Evolutionary conservation across 768 basidiomycete genomes (phyloP).

Genomic region (Lentinula raphanica): DNA sequence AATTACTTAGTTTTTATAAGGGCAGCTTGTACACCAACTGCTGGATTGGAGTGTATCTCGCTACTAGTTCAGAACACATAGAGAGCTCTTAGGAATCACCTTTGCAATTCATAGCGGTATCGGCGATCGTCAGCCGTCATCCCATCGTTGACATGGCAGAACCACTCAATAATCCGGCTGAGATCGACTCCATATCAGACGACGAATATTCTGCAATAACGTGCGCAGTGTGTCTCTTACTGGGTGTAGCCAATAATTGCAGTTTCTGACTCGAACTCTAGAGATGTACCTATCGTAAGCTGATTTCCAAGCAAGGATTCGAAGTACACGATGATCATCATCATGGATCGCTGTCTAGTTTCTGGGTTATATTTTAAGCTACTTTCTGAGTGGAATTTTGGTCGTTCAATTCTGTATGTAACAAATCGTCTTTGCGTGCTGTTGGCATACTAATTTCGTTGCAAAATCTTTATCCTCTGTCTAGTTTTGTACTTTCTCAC

Average conservation of each 20-base stretch:
- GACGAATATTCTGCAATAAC: slow-evolving; percentile 7
- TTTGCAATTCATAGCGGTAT: no score
- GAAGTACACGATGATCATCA: no score
- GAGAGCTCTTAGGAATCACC: no score
- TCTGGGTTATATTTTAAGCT: slow-evolving; percentile 9
- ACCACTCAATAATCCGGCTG: no score
- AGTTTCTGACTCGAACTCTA: background rate
- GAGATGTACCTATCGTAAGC: slow-evolving; percentile 8
- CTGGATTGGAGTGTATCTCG: no score
- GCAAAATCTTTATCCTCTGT: background rate
- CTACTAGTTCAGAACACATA: no score
- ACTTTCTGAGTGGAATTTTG: slow-evolving; percentile 6
- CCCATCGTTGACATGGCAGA: background rate
- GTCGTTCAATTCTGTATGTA: slow-evolving; percentile 10
- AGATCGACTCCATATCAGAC: background rate
- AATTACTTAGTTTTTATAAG: no score
- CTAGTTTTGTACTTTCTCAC: slow-evolving; percentile 8
- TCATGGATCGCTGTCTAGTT: slow-evolving; percentile 1
- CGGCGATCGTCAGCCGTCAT: no score
- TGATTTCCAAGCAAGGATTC: no score
- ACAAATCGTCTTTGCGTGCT: background rate
- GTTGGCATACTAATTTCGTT: background rate
- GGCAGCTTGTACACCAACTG: no score
- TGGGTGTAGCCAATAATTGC: background rate
- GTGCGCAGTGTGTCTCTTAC: background rate